Base-by-base conservation (phyloP, 2,329 filamentous ascomycete species). In the Blastomyces gilchristii region DNA sequence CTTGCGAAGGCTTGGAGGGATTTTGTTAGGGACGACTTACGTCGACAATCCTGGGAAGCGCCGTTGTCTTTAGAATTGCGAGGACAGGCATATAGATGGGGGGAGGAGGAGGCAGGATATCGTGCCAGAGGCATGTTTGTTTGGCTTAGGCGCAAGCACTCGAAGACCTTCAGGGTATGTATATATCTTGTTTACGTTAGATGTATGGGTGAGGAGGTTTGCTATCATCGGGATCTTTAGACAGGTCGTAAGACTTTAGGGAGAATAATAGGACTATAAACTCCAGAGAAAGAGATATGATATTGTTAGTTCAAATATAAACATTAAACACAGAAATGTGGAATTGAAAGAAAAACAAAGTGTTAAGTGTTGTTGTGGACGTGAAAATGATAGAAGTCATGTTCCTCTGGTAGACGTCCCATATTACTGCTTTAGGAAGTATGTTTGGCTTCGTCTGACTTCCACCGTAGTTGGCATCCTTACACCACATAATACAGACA, bases 1-100 rank as follows among this genome's bases (percentile, higher is more conserved):
- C 53, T 69, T 41, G 64, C 66, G 43, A 71, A 61, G 2, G 60
- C 60, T 22, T 71, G 67, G 16, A 71, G 58, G 34, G 68, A 67
- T 41, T 31, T 57, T 39, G 62, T 49, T 6, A 71, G 22, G 1
- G 67, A 69, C 18, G 66, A 60, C 31, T 63, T 68, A 45, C 63
- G 66, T 12, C 28, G 25, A 28, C 58, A 8, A 8, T 49, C 3
- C 28, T 59, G 54, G 11, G 37, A 43, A 34, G 56, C 57, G 16
- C 61, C 18, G 39, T 47, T 50, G 22, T 65, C 63, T 58, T 65
- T 66, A 37, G 52, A 22, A 65, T 69, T 65, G 18, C 41, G 28
- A 14, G 58, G 41, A 1, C 43, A 59, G 11, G 25, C 41, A 28
- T 59, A 59, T 59, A 59, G 3, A 34, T 59, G 58, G 1, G 58